phyloP scores from a whole-genome alignment of 2,329 filamentous ascomycete genomes.

The Penicillium decumbens region DNA sequence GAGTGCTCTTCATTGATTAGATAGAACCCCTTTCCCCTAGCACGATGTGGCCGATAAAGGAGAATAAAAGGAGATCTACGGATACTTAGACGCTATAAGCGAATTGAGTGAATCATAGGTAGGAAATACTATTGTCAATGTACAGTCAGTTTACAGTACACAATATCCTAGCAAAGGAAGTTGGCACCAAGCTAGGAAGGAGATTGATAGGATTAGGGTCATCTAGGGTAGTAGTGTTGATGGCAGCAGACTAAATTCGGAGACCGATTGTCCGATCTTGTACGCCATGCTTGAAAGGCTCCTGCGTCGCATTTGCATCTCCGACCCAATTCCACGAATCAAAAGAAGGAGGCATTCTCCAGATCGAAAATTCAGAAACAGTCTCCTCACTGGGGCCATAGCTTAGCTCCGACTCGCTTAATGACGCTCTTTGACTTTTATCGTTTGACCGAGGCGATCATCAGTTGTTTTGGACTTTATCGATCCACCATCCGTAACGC shows the following conservation, averaged over 20 bases:
- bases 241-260: constrained; percentile 3
- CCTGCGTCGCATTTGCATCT: constrained; percentile 3
- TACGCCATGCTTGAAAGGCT: constrained; percentile 1
- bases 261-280: constrained; percentile 8
- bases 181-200: constrained; percentile 1
- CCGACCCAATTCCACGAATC: constrained; percentile 3
- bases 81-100: neutral
- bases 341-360: constrained; percentile 12
- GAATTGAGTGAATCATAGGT: neutral
- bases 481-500: neutral
- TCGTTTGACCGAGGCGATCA: neutral
- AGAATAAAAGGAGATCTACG: neutral
- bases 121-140: neutral
- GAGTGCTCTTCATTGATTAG: neutral
- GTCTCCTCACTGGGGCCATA: constrained; percentile 3
- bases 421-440: neutral
- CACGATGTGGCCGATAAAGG: neutral
- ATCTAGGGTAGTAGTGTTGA: constrained; percentile 15
- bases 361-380: constrained; percentile 12
- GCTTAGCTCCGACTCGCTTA: neutral
- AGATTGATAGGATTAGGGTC: constrained; percentile 8
- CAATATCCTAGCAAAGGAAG: neutral
- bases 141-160: neutral
- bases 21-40: neutral
- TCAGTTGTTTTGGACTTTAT: neutral